Percentiles rank a stretch among this genome's conserved stretches.
phyloP scores from a whole-genome alignment of 2,329 filamentous ascomycete species.

The Aurifilum marmelostoma region DNA sequence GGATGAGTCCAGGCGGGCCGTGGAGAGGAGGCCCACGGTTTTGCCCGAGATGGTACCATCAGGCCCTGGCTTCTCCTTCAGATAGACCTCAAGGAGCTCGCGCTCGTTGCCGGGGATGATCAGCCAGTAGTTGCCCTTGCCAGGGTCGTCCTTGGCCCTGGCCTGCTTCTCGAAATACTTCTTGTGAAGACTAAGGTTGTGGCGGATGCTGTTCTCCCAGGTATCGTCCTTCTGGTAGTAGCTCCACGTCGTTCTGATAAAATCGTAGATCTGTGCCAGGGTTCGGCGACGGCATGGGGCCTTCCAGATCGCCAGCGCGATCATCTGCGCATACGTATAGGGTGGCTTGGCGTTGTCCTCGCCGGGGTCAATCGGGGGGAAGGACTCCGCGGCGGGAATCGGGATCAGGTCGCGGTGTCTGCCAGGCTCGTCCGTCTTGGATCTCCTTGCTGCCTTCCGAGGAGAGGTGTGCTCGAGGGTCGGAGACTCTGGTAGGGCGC shows the following conservation, averaged over 20 bases:
- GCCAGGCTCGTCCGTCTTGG: conserved; percentile 28
- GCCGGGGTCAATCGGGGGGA: conserved; percentile 66
- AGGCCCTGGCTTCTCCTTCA: conserved; percentile 72
- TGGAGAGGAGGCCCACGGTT: conserved; percentile 61
- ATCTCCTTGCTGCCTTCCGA: conserved; percentile 27
- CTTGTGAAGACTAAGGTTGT: conserved; percentile 97
- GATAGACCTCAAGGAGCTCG: conserved; percentile 60
- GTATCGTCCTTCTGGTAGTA: conserved; percentile 85
- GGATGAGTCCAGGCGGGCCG: conserved; percentile 55
- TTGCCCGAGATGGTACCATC: conserved; percentile 47
- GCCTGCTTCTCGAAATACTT: conserved; percentile 89
- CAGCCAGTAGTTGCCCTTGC: conserved; percentile 97
- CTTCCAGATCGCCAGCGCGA: conserved; percentile 94
- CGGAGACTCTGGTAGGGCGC: conserved; percentile 25
- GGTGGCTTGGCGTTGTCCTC: conserved; percentile 89
- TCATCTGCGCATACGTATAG: conserved; percentile 92
- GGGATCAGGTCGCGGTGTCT: conserved; percentile 29
- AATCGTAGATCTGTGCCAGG: conserved; percentile 95
- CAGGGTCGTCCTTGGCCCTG: conserved; percentile 93
- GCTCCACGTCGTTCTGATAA: conserved; percentile 93
- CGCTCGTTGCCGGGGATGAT: conserved; percentile 89
- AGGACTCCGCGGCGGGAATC: conserved; percentile 75
- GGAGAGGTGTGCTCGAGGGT: conserved; percentile 27
- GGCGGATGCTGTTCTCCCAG: conserved; percentile 99
- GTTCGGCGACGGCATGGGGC: conserved; percentile 83